Base-by-base conservation (phyloP, 2,329 filamentous ascomycete species). In the Chaetomiaceae sp. region DNA sequence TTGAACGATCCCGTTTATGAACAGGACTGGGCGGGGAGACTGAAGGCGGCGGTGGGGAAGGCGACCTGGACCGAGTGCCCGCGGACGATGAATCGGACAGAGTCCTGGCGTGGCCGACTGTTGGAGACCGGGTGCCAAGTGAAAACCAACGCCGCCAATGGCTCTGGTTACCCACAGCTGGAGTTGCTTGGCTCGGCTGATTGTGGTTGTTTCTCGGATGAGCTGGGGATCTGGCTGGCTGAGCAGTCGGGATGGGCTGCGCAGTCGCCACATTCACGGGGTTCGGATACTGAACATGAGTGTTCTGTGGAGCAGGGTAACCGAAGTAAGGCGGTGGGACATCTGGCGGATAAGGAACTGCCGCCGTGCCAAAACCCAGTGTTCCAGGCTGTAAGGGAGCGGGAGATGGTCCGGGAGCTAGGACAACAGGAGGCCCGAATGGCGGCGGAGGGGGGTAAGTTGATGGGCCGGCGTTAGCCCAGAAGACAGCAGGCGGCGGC, bases 21-120 rank as follows among this genome's bases (percentile, higher is more conserved):
- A 23, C 20, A 9, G 8, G 19, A 3, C 5, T 20, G 2, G 20
- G 15, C n/a, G 36, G 14, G 11, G 43, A 23, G 20, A 7, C 17
- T 12, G 47, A 23, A 29, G 27, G 47, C 6, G 34, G 22, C 9
- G 40, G 23, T 29, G 45, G 39, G 4, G 54, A 54, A 9, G 38
- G 17, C 31, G 51, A 48, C n/a, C 31, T 39, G n/a, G 39, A 36
- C 33, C 31, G 23, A 12, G 15, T 3, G 4, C 7, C 19, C 11
- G 34, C 22, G 22, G 54, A 42, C 4, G 44, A 44, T 14, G 40
- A 43, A n/a, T 50, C 29, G 4, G 55, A 52, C 3, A 57, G 3
- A 14, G 55, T 54, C 12, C 49, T 36, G 37, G 55, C 51, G 20
- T 57, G 49, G 6, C 55, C 51, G n/a, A 27, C 5, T 19, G 19